Evolutionary conservation across 805 yeast species (phyloP).

Genomic region (Sungouiozyma intestinalis): DNA sequence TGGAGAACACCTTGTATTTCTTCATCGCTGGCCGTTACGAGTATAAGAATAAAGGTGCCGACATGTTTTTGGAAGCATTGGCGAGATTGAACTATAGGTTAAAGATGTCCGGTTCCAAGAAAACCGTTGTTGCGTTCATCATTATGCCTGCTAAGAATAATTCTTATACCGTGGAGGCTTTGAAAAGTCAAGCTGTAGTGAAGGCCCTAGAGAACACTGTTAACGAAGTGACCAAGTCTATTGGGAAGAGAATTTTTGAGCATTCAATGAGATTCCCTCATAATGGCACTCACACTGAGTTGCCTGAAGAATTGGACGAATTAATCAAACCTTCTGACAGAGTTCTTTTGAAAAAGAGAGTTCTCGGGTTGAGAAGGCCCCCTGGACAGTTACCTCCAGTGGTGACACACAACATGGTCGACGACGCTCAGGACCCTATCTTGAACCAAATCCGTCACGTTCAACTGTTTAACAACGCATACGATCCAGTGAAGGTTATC

Average conservation of each 20-base stretch:
- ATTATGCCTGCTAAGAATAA: conserved; percentile 96
- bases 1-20: conserved; percentile 87
- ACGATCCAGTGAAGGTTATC: conserved; percentile 86
- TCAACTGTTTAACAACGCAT: conserved; percentile 77
- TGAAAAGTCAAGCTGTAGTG: conserved; percentile 92
- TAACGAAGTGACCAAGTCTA: conserved; percentile 72
- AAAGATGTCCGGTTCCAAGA: conserved; percentile 70
- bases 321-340: conserved; percentile 79
- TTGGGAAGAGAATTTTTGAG: conserved; percentile 81
- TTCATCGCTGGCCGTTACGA: conserved; percentile 97
- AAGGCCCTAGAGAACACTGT: conserved; percentile 84
- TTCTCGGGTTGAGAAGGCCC: conserved; percentile 75
- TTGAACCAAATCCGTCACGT: conserved; percentile 86
- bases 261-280: conserved; percentile 67
- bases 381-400: conserved; percentile 79
- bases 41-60: conserved; percentile 93
- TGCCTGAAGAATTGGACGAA: conserved; percentile 70
- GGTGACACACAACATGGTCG: conserved; percentile 93
- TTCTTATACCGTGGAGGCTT: conserved; percentile 90
- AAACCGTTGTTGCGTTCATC: conserved; percentile 92
- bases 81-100: conserved; percentile 86
- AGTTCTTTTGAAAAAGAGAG: conserved; percentile 82
- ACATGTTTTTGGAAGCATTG: conserved; percentile 82
- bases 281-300: conserved; percentile 44
- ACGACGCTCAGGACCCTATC: conserved; percentile 85